Evolutionary conservation across 169 alveolate genomes (phyloP).

Genomic region (Eimeria sp.): DNA sequence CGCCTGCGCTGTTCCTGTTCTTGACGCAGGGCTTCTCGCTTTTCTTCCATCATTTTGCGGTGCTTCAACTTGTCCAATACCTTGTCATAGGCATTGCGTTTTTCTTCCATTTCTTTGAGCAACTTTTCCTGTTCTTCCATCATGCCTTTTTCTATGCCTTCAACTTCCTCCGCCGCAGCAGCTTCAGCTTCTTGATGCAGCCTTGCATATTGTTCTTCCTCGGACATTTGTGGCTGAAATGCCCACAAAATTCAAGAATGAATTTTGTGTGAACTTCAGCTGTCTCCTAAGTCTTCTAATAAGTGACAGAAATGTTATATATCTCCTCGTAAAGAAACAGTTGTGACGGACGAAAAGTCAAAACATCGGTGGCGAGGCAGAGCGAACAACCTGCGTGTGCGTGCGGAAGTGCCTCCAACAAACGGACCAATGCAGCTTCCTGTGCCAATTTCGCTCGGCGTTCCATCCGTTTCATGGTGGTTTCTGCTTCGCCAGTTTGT

Average conservation of each 20-base stretch:
- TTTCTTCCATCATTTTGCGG: conserved; percentile 37
- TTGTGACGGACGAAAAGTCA: too few relatives aligned
- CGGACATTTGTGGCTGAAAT: conserved; percentile 40
- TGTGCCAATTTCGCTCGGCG: conserved; percentile 9
- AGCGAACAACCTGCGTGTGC: background rate
- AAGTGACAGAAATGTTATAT: too few relatives aligned
- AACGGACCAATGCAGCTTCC: background rate
- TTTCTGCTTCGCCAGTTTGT: conserved; percentile 35
- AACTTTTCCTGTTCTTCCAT: conserved; percentile 53
- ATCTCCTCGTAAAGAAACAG: too few relatives aligned
- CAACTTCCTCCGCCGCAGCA: conserved; percentile 58
- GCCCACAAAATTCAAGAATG: background rate
- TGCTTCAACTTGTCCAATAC: conserved; percentile 51
- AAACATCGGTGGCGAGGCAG: too few relatives aligned
- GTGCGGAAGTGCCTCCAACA: background rate
- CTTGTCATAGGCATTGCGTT: conserved; percentile 38
- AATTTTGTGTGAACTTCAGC: too few relatives aligned
- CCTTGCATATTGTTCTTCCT: conserved; percentile 42
- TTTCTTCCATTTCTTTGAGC: conserved; percentile 63
- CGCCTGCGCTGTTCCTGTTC: conserved; percentile 43
- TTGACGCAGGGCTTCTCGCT: conserved; percentile 51
- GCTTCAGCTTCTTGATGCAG: conserved; percentile 64
- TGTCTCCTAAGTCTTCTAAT: too few relatives aligned
- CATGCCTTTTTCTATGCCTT: conserved; percentile 58
- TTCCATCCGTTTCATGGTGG: conserved; percentile 34